Conservation (phyloP, 108 stramenopile species). For the Cyclotella baltica region DNA sequence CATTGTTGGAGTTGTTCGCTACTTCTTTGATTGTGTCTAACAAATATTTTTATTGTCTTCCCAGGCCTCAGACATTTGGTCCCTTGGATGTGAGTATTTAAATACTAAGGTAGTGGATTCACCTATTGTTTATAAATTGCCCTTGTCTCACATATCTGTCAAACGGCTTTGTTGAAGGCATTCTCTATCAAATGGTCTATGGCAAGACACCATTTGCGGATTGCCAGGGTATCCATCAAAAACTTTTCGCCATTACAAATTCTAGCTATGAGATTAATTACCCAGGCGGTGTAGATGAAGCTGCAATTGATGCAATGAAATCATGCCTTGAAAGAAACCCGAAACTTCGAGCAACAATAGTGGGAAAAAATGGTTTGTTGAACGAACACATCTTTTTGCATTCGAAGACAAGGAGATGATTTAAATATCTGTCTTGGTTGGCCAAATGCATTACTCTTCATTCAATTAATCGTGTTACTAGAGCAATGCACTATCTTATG, state of each 20-base stretch:
- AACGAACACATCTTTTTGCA: constrained; percentile 81
- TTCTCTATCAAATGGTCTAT: constrained; percentile 97
- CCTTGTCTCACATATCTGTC: background rate
- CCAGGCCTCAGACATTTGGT: constrained; percentile 92
- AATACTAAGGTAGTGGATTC: background rate
- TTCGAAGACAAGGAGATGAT: constrained; percentile 24
- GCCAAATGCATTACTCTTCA: background rate
- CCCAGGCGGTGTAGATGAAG: constrained; percentile 69
- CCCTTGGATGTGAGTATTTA: constrained; percentile 82
- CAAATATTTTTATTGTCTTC: constrained; percentile 36
- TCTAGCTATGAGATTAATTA: constrained; percentile 80
- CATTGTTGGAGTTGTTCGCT: too few relatives aligned
- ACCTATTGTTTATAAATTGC: background rate
- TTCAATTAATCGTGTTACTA: constrained; percentile 1
- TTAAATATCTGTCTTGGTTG: background rate
- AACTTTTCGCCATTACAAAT: constrained; percentile 95
- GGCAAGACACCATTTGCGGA: constrained; percentile 94
- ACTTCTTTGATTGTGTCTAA: constrained; percentile 11
- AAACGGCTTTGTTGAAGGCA: constrained; percentile 20
- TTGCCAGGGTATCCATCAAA: constrained; percentile 90
- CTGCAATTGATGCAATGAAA: constrained; percentile 86
- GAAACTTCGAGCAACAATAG: constrained; percentile 79
- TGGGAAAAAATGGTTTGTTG: constrained; percentile 83
- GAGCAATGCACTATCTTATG: too few relatives aligned
- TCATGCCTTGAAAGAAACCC: constrained; percentile 79